phyloP scores from a whole-genome alignment of 108 stramenopile species.

The Fragilaria radians region DNA sequence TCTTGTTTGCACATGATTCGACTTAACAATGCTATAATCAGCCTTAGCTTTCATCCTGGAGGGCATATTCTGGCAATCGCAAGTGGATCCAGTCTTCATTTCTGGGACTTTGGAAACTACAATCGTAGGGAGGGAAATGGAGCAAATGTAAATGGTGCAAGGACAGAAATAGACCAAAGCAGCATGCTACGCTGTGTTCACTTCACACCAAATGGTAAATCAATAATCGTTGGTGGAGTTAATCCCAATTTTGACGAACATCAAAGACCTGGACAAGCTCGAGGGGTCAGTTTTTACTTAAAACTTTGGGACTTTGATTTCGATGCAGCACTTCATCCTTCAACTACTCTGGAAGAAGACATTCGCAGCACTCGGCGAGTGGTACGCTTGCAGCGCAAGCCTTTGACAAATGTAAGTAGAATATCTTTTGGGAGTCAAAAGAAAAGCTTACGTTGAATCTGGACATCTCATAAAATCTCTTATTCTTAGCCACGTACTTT shows the following conservation, averaged over 20 bases:
- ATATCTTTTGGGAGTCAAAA: not conserved
- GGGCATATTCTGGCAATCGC: constrained; percentile 87
- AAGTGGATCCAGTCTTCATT: constrained; percentile 77
- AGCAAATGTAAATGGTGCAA: not conserved
- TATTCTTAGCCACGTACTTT: constrained; percentile 52
- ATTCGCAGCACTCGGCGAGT: not conserved
- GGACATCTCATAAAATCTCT: not conserved
- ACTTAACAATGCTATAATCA: constrained; percentile 86
- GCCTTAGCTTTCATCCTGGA: constrained; percentile 89
- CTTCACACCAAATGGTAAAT: constrained; percentile 76
- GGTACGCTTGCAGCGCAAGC: not conserved
- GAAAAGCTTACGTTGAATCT: not conserved
- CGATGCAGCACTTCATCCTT: constrained; percentile 36
- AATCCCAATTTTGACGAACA: constrained; percentile 49
- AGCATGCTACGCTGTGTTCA: constrained; percentile 88
- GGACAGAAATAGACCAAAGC: constrained; percentile 39
- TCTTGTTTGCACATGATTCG: constrained; percentile 79
- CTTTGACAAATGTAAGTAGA: constrained; percentile 7
- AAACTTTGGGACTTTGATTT: constrained; percentile 76
- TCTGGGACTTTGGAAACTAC: constrained; percentile 79
- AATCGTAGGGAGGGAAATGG: not conserved
- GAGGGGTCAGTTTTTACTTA: constrained; percentile 69
- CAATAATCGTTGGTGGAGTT: constrained; percentile 85
- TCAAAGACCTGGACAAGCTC: constrained; percentile 11
- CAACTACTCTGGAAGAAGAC: constrained; percentile 1